phyloP scores from a whole-genome alignment of 768 basidiomycete species.

The Suillus subluteus region DNA sequence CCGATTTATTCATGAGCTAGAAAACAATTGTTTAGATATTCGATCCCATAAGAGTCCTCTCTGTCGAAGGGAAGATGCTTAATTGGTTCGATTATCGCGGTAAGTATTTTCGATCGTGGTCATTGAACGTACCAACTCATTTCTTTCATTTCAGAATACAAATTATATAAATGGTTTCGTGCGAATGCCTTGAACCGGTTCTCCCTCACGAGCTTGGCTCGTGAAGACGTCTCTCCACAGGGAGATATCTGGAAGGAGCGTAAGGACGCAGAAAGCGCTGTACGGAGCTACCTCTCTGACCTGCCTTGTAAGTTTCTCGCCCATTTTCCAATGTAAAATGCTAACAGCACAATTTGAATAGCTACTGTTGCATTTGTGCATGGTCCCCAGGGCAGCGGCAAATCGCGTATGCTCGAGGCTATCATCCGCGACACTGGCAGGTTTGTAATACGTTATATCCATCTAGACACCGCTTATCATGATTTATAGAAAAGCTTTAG shows the following conservation, averaged over 20 bases:
- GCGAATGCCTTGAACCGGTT: slow-evolving; percentile 60
- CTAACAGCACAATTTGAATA: slow-evolving; percentile 32
- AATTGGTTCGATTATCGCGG: slow-evolving; percentile 84
- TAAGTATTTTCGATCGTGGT: slow-evolving; percentile 29
- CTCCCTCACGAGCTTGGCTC: slow-evolving; percentile 29
- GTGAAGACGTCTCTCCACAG: slow-evolving; percentile 21
- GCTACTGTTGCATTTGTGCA: slow-evolving; percentile 80
- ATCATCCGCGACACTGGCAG: slow-evolving; percentile 57
- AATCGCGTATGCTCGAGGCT: slow-evolving; percentile 58
- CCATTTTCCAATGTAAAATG: neutral
- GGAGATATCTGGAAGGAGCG: slow-evolving; percentile 84
- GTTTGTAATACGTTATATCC: slow-evolving; percentile 33
- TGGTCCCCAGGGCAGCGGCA: slow-evolving; percentile 85
- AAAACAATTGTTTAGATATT: slow-evolving; percentile 64
- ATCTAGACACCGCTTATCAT: slow-evolving; percentile 2
- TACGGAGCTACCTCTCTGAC: slow-evolving; percentile 77
- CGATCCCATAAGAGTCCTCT: slow-evolving; percentile 86
- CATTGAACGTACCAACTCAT: slow-evolving; percentile 7
- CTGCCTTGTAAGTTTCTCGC: slow-evolving; percentile 58
- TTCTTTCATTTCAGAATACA: slow-evolving; percentile 53
- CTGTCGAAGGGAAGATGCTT: slow-evolving; percentile 79
- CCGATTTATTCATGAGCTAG: slow-evolving; percentile 4
- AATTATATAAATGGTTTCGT: slow-evolving; percentile 77
- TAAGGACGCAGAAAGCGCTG: slow-evolving; percentile 67
- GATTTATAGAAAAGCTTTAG: slow-evolving; percentile 59